Conservation (phyloP, 2,329 filamentous ascomycete species). For the Ascochyta koolunga region DNA sequence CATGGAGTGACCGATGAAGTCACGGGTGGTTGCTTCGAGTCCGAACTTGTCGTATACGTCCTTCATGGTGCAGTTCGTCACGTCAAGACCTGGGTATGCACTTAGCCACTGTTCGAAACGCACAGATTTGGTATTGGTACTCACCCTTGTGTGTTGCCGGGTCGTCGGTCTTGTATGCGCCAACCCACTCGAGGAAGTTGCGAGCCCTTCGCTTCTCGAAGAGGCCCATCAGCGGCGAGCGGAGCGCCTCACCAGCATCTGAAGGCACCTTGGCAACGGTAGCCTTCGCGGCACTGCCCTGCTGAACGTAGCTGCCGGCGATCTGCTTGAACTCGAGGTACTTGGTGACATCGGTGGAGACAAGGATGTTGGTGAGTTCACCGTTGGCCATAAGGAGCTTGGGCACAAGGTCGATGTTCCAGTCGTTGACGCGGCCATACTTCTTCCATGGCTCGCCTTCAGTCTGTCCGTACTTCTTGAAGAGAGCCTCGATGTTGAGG, state of each 20-base stretch:
- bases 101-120: constrained; percentile 2
- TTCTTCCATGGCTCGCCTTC: constrained; percentile 94
- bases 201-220: constrained; percentile 98
- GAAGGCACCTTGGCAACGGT: constrained; percentile 97
- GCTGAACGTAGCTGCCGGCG: constrained; percentile 94
- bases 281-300: constrained; percentile 79
- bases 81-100: constrained; percentile 68
- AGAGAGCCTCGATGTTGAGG: constrained; percentile 90
- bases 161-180: constrained; percentile 81
- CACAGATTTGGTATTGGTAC: constrained; percentile 26
- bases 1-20: constrained; percentile 99
- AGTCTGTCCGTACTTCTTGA: constrained; percentile 94
- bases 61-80: constrained; percentile 85
- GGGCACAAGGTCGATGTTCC: constrained; percentile 98
- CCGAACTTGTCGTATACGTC: constrained; percentile 99
- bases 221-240: constrained; percentile 92
- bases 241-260: constrained; percentile 83
- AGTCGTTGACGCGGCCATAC: constrained; percentile 95
- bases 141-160: constrained; percentile 87
- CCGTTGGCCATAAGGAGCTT: constrained; percentile 99
- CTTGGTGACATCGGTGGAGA: constrained; percentile 78
- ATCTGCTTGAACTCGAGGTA: constrained; percentile 68
- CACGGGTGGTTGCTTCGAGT: constrained; percentile 84
- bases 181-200: constrained; percentile 95
- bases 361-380: constrained; percentile 97